Conservation (phyloP, 805 yeast species). For the Kluyveromyces nonfermentans region DNA sequence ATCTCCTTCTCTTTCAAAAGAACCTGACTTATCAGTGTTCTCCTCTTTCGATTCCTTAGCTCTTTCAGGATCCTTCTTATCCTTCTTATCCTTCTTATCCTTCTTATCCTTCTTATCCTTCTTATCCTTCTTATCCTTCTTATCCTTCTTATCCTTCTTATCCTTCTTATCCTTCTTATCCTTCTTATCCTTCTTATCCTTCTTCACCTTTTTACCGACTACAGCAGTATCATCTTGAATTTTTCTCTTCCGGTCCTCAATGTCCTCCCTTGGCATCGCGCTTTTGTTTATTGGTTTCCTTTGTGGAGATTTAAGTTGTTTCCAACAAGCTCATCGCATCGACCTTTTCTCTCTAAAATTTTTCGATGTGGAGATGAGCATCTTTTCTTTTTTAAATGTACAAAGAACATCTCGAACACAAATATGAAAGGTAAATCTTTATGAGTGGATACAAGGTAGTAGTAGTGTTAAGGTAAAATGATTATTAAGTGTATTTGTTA, state of each 20-base stretch:
- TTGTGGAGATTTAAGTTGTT: not conserved
- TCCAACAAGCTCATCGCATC: conserved; percentile 7
- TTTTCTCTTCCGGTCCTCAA: conserved; percentile 33
- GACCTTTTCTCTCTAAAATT: conserved; percentile 6
- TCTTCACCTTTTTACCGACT: conserved; percentile 29
- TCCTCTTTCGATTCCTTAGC: not conserved
- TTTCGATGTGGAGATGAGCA: conserved; percentile 3
- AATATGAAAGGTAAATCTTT: too few species aligned
- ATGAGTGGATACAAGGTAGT: too few species aligned
- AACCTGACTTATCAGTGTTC: conserved; percentile 9
- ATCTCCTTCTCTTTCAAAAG: not conserved
- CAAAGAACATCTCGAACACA: too few species aligned
- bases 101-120: conserved; percentile 30
- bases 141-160: conserved; percentile 20
- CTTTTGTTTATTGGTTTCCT: not conserved
- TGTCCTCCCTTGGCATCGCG: conserved; percentile 30
- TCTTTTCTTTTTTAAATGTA: not conserved
- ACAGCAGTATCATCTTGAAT: conserved; percentile 16
- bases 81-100: conserved; percentile 29
- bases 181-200: conserved; percentile 27
- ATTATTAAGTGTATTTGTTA: too few species aligned
- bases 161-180: conserved; percentile 24
- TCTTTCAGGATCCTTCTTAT: conserved; percentile 11
- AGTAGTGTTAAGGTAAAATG: too few species aligned
- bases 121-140: conserved; percentile 28